Base-by-base conservation (phyloP, 2,329 filamentous ascomycete species). In the Phialocephala sp. region DNA sequence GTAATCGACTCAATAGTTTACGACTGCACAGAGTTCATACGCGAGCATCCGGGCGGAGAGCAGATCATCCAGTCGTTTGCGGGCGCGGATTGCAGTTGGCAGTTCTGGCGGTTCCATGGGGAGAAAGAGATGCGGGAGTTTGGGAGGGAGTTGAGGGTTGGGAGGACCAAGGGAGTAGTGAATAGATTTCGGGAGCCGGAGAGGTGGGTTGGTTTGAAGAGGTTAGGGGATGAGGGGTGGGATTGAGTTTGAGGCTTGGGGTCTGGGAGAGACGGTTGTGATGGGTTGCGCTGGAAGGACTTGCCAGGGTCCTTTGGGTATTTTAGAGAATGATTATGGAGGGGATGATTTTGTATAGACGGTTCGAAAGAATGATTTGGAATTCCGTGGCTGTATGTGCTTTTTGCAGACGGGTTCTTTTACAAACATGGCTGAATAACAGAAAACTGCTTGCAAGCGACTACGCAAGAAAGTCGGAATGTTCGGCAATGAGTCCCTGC, bases 81-180 rank as follows among this genome's bases (percentile, higher is more conserved):
- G 12, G 64, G 64, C 8, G 47, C 60, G 27, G 64, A 62, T 36
- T 62, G 64, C 24, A 63, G 60, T 27, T 66, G 64, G 64, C 64
- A 66, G 39, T 66, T 66, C 35, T 66, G 60, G 64, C 22, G 64
- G 14, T 66, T 66, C 41, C 64, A 66, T 57, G 60, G 64, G 5
- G 22, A 55, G 50, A 47, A 39, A 15, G 59, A 66, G 22, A 47
- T 66, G 64, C 18, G 45, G n/a, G 55, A 66, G 5, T 66, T 60
- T 60, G 64, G 64, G n/a, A 47, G 41, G 24, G 32, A 59, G 8
- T 39, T 66, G 39, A 59, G 64, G 22, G 59, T 66, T 20, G 64
- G 64, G 15, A 55, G 64, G 47, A 66, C 64, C 18, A n/a, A 56
- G 8, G 64, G 64, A 2, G 24, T 66, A 37, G 11, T 22, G 15